These are phyloP conservation scores for Monosporozyma servazzii DNA, from an alignment of 805 yeast genomes.

Conservation along the genomic window DNA sequence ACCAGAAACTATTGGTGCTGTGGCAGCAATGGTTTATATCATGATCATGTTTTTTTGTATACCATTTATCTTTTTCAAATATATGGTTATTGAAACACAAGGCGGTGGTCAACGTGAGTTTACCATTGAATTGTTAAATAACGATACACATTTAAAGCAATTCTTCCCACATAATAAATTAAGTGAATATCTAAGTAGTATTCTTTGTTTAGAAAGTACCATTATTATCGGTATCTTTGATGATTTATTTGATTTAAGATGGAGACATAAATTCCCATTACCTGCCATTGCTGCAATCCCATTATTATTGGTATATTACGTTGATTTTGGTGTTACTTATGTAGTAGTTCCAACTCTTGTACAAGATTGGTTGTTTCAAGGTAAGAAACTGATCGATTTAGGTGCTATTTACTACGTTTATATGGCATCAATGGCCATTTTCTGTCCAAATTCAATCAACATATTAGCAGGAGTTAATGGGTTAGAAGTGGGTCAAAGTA, in stretches of 20 bases:
- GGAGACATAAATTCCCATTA: constrained; percentile 94
- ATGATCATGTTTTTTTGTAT: constrained; percentile 75
- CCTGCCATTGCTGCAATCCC: constrained; percentile 96
- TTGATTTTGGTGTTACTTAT: constrained; percentile 87
- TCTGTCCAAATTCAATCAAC: constrained; percentile 93
- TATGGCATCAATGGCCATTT: constrained; percentile 87
- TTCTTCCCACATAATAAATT: constrained; percentile 72
- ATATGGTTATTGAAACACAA: constrained; percentile 47
- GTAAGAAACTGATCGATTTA: constrained; percentile 46
- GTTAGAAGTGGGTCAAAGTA: constrained; percentile 88
- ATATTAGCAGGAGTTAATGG: constrained; percentile 96
- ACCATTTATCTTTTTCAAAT: constrained; percentile 79
- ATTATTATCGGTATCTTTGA: constrained; percentile 82
- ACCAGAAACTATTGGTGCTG: constrained; percentile 91
- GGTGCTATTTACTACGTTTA: constrained; percentile 75
- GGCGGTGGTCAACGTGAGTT: constrained; percentile 48
- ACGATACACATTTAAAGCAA: constrained; percentile 4
- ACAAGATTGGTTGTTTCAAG: constrained; percentile 32
- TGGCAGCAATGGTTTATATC: constrained; percentile 72
- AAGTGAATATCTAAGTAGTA: constrained; percentile 77
- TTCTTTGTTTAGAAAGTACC: constrained; percentile 76
- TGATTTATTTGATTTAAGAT: constrained; percentile 88
- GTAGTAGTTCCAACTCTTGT: constrained; percentile 73
- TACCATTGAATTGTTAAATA: constrained; percentile 10
- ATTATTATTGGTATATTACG: constrained; percentile 78